Conservation (phyloP, 768 basidiomycete genomes). For the Candolleomyces efflorescens region DNA sequence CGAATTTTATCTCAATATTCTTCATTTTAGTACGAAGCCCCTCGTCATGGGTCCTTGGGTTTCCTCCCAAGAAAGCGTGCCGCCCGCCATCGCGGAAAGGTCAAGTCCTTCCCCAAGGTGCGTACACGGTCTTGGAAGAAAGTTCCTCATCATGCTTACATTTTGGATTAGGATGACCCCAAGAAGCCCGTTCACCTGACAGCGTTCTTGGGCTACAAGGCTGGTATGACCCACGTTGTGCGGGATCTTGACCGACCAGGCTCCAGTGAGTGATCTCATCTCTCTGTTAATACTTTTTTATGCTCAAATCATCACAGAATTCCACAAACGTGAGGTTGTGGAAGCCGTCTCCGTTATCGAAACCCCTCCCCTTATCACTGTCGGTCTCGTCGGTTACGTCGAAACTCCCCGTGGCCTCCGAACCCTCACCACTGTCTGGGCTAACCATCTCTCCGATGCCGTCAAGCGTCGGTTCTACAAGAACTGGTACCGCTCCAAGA, state of each 20-base stretch:
- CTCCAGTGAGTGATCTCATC: constrained; percentile 66
- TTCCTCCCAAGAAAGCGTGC: constrained; percentile 96
- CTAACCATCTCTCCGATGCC: constrained; percentile 96
- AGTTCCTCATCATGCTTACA: constrained; percentile 6
- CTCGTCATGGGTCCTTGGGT: constrained; percentile 96
- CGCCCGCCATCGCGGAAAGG: constrained; percentile 96
- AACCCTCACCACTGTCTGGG: constrained; percentile 98
- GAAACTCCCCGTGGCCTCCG: constrained; percentile 99
- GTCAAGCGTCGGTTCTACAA: constrained; percentile 99
- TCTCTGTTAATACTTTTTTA: neutral
- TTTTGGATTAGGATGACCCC: constrained; percentile 80
- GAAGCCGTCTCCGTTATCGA: constrained; percentile 96
- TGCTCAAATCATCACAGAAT: constrained; percentile 54
- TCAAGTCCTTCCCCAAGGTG: constrained; percentile 99
- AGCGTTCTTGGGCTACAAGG: constrained; percentile 99
- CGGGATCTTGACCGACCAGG: constrained; percentile 99
- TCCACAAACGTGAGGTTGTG: constrained; percentile 99
- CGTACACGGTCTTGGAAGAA: constrained; percentile 17
- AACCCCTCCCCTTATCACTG: constrained; percentile 93
- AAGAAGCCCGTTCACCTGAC: constrained; percentile 99
- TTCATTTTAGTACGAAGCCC: constrained; percentile 83
- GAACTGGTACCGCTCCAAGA: constrained; percentile 99
- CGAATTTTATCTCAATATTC: constrained; percentile 10
- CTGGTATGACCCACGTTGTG: constrained; percentile 99
- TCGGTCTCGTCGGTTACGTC: constrained; percentile 99